Percentiles rank a stretch among this genome's conserved stretches.
These are phyloP conservation scores for Gliomastix tumulicola DNA, from an alignment of 2,329 filamentous ascomycete species.

Conservation along the genomic window DNA sequence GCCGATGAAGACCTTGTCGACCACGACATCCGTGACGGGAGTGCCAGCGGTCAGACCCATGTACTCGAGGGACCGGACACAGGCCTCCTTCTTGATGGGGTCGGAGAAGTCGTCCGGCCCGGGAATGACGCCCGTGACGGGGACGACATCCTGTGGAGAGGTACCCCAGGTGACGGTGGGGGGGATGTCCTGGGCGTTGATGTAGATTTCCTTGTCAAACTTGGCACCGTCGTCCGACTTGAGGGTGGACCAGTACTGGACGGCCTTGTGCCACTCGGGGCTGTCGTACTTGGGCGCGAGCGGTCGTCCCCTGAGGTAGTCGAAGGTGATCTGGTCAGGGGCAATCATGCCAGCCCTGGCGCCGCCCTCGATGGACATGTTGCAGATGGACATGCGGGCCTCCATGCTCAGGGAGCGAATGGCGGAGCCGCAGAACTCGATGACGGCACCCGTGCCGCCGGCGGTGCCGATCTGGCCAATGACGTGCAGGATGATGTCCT, in stretches of 20 bases:
- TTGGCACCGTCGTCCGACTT: constrained; percentile 82
- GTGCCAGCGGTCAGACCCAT: constrained; percentile 89
- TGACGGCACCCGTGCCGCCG: constrained; percentile 88
- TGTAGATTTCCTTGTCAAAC: constrained; percentile 83
- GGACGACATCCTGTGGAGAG: constrained; percentile 91
- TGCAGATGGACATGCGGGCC: constrained; percentile 98
- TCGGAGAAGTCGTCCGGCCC: constrained; percentile 81
- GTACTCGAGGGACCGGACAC: constrained; percentile 81
- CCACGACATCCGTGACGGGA: constrained; percentile 79
- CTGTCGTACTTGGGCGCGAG: constrained; percentile 80
- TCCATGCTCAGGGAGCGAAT: constrained; percentile 90
- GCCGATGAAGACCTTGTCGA: constrained; percentile 98
- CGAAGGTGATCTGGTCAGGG: constrained; percentile 87
- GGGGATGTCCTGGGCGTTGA: constrained; percentile 86
- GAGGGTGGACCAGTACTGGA: constrained; percentile 80
- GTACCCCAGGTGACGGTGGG: constrained; percentile 97
- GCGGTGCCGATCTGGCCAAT: constrained; percentile 94
- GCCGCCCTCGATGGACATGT: constrained; percentile 97
- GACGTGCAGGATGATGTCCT: constrained; percentile 87
- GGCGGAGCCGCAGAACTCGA: constrained; percentile 94
- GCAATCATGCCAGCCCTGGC: constrained; percentile 96
- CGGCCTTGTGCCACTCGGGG: constrained; percentile 82
- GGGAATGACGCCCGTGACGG: constrained; percentile 86
- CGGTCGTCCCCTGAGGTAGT: constrained; percentile 88
- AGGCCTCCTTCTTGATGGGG: constrained; percentile 72